phyloP scores from a whole-genome alignment of 1,284 basidiomycete species.

The Moesziomyces sp. region DNA sequence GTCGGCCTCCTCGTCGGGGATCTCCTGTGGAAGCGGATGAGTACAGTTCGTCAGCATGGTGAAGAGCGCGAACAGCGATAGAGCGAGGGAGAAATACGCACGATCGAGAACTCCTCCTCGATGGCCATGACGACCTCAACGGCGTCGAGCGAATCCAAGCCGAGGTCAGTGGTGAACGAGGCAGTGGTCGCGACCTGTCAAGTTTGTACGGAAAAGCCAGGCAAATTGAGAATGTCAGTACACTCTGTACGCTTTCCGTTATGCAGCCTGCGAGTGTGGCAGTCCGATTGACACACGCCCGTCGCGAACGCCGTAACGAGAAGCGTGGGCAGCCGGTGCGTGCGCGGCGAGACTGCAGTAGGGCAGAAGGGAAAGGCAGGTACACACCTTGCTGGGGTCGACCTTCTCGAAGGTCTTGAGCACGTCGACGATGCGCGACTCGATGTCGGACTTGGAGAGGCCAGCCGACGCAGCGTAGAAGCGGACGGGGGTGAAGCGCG shows the following conservation, averaged over 20 bases:
- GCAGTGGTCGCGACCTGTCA: slow-evolving; percentile 79
- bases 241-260: too few relatives aligned
- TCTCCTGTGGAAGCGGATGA: slow-evolving; percentile 75
- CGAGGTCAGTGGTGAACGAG: slow-evolving; percentile 87
- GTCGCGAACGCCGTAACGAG: too few relatives aligned
- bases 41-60: neutral
- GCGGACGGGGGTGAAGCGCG: slow-evolving; percentile 57
- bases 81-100: slow-evolving; percentile 15
- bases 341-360: neutral
- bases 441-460: slow-evolving; percentile 80
- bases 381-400: slow-evolving; percentile 75
- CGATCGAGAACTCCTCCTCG: slow-evolving; percentile 82
- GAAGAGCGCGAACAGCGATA: neutral
- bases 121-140: slow-evolving; percentile 99
- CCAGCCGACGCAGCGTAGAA: slow-evolving; percentile 81
- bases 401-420: slow-evolving; percentile 97
- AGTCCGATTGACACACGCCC: too few relatives aligned
- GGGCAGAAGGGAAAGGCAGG: too few relatives aligned
- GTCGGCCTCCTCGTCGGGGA: slow-evolving; percentile 98
- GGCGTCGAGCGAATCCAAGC: slow-evolving; percentile 94
- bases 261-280: too few relatives aligned
- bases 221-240: slow-evolving; percentile 5
- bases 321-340: neutral
- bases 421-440: slow-evolving; percentile 84
- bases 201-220: neutral